Evolutionary conservation across 1,284 basidiomycete species (phyloP).

Genomic region (Cryptococcus sp.): DNA sequence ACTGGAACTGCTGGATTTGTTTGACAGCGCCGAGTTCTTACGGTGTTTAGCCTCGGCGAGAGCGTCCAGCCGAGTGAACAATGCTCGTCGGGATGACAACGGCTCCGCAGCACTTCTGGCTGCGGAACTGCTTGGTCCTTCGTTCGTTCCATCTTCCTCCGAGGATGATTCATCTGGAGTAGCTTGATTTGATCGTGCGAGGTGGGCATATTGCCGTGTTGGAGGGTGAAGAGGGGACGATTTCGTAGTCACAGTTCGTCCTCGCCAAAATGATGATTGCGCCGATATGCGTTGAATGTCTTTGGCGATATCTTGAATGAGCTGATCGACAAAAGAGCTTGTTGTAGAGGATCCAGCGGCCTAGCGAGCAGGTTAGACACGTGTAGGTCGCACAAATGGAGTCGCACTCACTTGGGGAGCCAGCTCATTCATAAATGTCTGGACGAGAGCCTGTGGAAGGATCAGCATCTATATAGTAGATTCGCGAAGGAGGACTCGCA

Average conservation of each 20-base stretch:
- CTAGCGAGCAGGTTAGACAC: background rate
- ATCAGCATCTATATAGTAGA: conserved; percentile 8
- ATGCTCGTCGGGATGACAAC: conserved; percentile 13
- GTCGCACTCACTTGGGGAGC: background rate
- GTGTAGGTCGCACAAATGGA: background rate
- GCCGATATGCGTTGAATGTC: conserved; percentile 39
- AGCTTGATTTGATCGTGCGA: too few relatives aligned
- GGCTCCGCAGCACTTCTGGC: background rate
- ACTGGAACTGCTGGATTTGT: conserved; percentile 3
- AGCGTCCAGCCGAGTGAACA: conserved; percentile 24
- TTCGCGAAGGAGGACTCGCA: conserved; percentile 22
- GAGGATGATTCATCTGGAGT: too few relatives aligned
- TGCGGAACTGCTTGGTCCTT: background rate
- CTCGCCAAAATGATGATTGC: conserved; percentile 42
- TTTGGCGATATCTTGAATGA: conserved; percentile 41
- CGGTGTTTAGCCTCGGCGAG: conserved; percentile 24
- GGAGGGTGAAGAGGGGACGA: conserved; percentile 32
- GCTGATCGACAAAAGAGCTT: conserved; percentile 29
- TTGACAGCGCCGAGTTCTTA: conserved; percentile 1
- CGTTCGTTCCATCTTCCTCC: conserved; percentile 4
- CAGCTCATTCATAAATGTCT: conserved; percentile 36
- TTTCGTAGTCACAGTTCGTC: conserved; percentile 16
- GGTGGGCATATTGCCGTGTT: background rate
- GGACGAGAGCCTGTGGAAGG: conserved; percentile 26
- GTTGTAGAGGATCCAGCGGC: background rate